Percentiles rank a stretch among this genome's conserved stretches.
These are phyloP conservation scores for Amanita pseudoporphyria DNA, from an alignment of 768 basidiomycete genomes.

Conservation along the genomic window DNA sequence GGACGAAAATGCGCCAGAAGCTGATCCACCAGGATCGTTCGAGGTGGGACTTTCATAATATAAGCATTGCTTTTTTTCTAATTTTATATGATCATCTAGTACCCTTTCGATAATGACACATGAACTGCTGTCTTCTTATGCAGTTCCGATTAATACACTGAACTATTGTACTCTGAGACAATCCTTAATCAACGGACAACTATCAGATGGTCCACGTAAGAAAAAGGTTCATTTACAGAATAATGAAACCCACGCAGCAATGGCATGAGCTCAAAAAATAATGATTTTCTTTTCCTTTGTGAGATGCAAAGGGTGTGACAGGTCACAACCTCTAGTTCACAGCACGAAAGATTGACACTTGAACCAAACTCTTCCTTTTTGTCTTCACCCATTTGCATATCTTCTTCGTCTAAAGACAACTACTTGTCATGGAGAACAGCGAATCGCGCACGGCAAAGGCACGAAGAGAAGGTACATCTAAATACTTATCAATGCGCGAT, in stretches of 20 bases:
- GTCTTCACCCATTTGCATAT: not conserved
- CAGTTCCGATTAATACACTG: not conserved
- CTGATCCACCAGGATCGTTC: constrained; percentile 68
- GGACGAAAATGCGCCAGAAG: constrained; percentile 64
- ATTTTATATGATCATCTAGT: constrained; percentile 31
- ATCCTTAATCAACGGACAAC: constrained; percentile 2
- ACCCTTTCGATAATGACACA: constrained; percentile 65
- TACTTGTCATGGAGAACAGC: constrained; percentile 29
- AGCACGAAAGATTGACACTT: not conserved
- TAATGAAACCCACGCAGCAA: too few species aligned
- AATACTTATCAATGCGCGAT: constrained; percentile 17
- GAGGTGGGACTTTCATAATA: constrained; percentile 62
- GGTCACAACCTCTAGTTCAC: not conserved
- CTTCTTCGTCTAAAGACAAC: not conserved
- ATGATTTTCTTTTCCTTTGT: not conserved
- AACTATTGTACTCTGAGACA: constrained; percentile 4
- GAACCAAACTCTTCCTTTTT: not conserved
- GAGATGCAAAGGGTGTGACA: not conserved
- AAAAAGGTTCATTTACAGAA: too few species aligned
- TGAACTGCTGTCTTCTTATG: constrained; percentile 19
- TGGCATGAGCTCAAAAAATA: too few species aligned
- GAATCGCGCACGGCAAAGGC: constrained; percentile 68
- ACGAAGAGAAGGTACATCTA: constrained; percentile 55
- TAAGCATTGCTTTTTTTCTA: not conserved
- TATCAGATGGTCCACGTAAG: not conserved